These are phyloP conservation scores for Aspergillus pseudonomiae DNA, from an alignment of 2,329 filamentous ascomycete genomes.

Conservation along the genomic window DNA sequence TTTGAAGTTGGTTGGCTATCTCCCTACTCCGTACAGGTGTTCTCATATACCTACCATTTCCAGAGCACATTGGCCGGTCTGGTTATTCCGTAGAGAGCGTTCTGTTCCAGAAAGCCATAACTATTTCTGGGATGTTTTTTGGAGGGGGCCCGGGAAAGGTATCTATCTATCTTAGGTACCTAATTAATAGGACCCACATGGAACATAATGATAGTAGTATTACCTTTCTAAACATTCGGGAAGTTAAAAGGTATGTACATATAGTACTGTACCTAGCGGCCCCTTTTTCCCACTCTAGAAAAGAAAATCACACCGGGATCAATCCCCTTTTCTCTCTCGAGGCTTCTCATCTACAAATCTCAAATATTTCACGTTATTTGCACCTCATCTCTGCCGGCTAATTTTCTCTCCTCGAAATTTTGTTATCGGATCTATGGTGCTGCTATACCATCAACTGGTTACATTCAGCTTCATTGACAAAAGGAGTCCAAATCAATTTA, in stretches of 20 bases:
- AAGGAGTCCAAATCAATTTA: not conserved
- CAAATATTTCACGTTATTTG: not conserved
- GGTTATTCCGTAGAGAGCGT: not conserved
- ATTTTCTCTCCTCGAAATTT: not conserved
- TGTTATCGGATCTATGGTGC: not conserved
- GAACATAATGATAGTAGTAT: too few relatives aligned
- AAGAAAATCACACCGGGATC: not conserved
- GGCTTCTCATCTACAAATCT: not conserved
- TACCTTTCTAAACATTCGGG: not conserved
- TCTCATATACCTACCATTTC: not conserved
- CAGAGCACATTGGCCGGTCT: not conserved
- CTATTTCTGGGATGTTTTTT: not conserved
- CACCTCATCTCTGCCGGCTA: not conserved
- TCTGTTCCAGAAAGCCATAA: not conserved
- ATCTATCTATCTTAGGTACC: not conserved
- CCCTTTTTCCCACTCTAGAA: slow-evolving; percentile 4
- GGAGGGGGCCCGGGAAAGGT: too few relatives aligned
- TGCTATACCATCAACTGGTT: not conserved
- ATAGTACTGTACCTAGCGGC: not conserved
- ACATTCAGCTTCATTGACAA: not conserved
- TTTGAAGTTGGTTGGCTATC: too few relatives aligned
- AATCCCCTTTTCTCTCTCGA: not conserved
- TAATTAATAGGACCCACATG: too few relatives aligned
- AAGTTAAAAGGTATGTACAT: not conserved
- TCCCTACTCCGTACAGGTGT: not conserved